These are phyloP conservation scores for Suhomyces choctaworum DNA, from an alignment of 1,139 yeast species.

Conservation along the genomic window DNA sequence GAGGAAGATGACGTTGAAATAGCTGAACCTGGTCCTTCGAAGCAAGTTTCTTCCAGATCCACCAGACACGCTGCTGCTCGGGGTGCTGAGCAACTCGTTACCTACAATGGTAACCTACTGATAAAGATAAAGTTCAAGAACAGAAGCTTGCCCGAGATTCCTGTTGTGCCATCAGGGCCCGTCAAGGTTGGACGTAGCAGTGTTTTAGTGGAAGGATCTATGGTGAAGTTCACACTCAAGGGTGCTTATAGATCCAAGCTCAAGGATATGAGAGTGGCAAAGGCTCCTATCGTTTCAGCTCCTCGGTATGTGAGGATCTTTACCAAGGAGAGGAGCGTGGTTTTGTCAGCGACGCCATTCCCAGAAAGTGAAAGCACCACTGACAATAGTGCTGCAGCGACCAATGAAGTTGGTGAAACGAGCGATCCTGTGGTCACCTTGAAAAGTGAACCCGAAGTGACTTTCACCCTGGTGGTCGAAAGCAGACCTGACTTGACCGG, in stretches of 20 bases:
- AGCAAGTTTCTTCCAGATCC: neutral
- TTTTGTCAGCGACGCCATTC: slow-evolving; percentile 23
- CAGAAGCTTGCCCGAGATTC: slow-evolving; percentile 3
- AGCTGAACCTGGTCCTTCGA: slow-evolving; percentile 1
- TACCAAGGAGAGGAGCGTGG: slow-evolving; percentile 24
- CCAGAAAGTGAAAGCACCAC: neutral
- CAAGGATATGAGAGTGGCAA: slow-evolving; percentile 5
- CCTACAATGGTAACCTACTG: slow-evolving; percentile 6
- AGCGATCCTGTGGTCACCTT: neutral
- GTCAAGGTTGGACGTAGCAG: slow-evolving; percentile 12
- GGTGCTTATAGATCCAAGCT: slow-evolving; percentile 12
- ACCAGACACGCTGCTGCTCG: slow-evolving; percentile 1
- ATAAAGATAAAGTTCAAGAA: slow-evolving; percentile 19
- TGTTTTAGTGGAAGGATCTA: slow-evolving; percentile 12
- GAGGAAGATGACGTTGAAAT: neutral
- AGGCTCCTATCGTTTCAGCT: slow-evolving; percentile 2
- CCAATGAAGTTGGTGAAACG: neutral
- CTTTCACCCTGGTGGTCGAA: no score
- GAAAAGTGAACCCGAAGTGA: neutral
- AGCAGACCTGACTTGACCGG: slow-evolving; percentile 1
- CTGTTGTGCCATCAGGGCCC: slow-evolving; percentile 1
- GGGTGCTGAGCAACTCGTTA: slow-evolving; percentile 6
- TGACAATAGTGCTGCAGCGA: neutral
- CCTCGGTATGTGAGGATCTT: slow-evolving; percentile 31
- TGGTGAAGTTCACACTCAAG: slow-evolving; percentile 13